Conservation (phyloP, 345 rosid genomes). For the Iberis pinnata region DNA sequence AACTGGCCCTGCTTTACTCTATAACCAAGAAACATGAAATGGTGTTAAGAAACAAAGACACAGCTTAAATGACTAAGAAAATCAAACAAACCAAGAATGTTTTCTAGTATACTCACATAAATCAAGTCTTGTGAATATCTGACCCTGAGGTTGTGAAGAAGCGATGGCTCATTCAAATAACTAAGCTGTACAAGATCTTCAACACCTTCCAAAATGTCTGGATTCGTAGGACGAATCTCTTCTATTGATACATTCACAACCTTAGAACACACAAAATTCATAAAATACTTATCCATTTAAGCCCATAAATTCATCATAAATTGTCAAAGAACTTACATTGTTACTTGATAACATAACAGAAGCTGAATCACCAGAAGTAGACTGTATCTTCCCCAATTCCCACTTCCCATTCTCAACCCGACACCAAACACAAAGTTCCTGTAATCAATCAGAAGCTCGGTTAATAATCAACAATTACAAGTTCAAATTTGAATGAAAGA, state of each 20-base stretch:
- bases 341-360: constrained; percentile 50
- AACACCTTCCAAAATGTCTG: constrained; percentile 77
- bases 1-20: constrained; percentile 96
- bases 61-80: too few relatives aligned
- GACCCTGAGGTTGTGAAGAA: constrained; percentile 72
- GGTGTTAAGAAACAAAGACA: constrained; percentile 7
- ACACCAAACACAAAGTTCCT: constrained; percentile 84
- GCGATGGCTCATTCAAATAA: constrained; percentile 91
- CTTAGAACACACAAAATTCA: not conserved
- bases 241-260: constrained; percentile 44
- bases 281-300: not conserved
- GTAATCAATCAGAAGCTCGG: constrained; percentile 6
- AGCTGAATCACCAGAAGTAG: constrained; percentile 47
- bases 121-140: constrained; percentile 71
- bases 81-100: not conserved
- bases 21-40: constrained; percentile 18
- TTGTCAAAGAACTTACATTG: constrained; percentile 40
- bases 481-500: not conserved
- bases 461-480: too few relatives aligned
- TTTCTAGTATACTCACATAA: constrained; percentile 60
- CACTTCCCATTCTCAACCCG: constrained; percentile 44
- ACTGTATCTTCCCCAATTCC: constrained; percentile 63
- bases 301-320: not conserved
- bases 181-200: constrained; percentile 89
- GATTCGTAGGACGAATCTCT: constrained; percentile 90